Base-by-base conservation (phyloP, 257 asterid species). In the Solanum appendiculatum region DNA sequence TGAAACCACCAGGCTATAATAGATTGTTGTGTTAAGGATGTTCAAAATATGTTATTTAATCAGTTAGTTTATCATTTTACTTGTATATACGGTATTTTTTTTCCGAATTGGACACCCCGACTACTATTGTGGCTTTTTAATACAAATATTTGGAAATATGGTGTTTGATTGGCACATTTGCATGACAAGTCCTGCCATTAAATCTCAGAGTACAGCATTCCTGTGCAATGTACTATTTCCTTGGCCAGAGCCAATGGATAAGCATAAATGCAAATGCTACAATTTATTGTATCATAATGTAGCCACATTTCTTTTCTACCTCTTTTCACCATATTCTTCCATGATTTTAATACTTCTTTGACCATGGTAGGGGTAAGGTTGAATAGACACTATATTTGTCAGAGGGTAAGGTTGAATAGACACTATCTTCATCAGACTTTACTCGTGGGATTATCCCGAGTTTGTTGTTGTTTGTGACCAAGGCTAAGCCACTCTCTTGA, bases 371-470 rank as follows among this genome's bases (percentile, higher is more conserved):
- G 33, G 16, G 8, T n/a, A n/a, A n/a, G 16, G 8, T 12, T 2
- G 33, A 12, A 63, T n/a, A n/a, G 3, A 63, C 70, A 10, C 33
- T 0, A 63, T 10, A 0, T 33, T 63, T 16, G 0, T 11, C 69
- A 16, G 15, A 63, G n/a, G n/a, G n/a, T n/a, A n/a, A n/a, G n/a
- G n/a, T n/a, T n/a, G 36, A 12, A 63, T n/a, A n/a, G 3, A 63
- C 70, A 10, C 33, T 0, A 63, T 10, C 1, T 33, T 63, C 33
- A 0, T 11, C 69, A 16, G 15, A 63, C 15, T 33, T n/a, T 25
- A 5, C 13, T 60, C 1, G 0, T n/a, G 31, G 1, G n/a, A 20
- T 58, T 58, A 58, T 0, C 8, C 1, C 11, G 15, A 23, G 0
- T 20, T 20, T 56, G 54, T 46, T 7, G 40, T 36, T 48, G 20